Conservation (phyloP, 805 yeast species). For the Lipomyces chichibuensis region DNA sequence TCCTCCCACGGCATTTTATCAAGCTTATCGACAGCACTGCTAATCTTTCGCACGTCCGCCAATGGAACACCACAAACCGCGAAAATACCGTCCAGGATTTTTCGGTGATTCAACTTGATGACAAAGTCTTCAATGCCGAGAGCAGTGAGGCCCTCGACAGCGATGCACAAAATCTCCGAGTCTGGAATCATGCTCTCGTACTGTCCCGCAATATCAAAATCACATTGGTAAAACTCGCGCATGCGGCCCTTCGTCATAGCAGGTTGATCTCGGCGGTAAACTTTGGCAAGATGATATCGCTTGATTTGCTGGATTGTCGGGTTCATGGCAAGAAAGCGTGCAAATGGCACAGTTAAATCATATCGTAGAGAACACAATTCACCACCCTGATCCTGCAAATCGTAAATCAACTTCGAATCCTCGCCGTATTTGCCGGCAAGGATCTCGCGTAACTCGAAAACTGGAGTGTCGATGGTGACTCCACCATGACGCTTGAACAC, state of each 20-base stretch:
- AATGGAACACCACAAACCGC: slow-evolving; percentile 91
- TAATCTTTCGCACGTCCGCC: slow-evolving; percentile 89
- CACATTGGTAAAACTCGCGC: slow-evolving; percentile 99
- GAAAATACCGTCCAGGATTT: slow-evolving; percentile 93
- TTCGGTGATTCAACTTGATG: slow-evolving; percentile 91
- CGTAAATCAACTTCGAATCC: slow-evolving; percentile 94
- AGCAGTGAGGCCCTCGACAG: slow-evolving; percentile 80
- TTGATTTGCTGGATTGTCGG: slow-evolving; percentile 79
- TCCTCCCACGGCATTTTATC: slow-evolving; percentile 96
- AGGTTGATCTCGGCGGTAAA: slow-evolving; percentile 98
- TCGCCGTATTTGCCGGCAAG: slow-evolving; percentile 98
- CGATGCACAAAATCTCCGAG: slow-evolving; percentile 78
- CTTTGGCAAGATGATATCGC: slow-evolving; percentile 96
- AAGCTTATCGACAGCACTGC: slow-evolving; percentile 94
- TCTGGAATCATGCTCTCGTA: slow-evolving; percentile 97
- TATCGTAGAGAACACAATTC: slow-evolving; percentile 93
- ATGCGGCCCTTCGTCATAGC: slow-evolving; percentile 99
- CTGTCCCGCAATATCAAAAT: slow-evolving; percentile 92
- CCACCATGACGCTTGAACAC: slow-evolving; percentile 96
- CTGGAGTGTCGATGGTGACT: slow-evolving; percentile 98
- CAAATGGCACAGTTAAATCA: slow-evolving; percentile 97
- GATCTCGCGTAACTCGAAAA: slow-evolving; percentile 92
- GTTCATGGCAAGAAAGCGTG: slow-evolving; percentile 95
- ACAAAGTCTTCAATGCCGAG: slow-evolving; percentile 89
- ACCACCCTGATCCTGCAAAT: slow-evolving; percentile 98